Evolutionary conservation across 164 flowering plant genomes (phyloP).

Genomic region (Vitis amurensis): DNA sequence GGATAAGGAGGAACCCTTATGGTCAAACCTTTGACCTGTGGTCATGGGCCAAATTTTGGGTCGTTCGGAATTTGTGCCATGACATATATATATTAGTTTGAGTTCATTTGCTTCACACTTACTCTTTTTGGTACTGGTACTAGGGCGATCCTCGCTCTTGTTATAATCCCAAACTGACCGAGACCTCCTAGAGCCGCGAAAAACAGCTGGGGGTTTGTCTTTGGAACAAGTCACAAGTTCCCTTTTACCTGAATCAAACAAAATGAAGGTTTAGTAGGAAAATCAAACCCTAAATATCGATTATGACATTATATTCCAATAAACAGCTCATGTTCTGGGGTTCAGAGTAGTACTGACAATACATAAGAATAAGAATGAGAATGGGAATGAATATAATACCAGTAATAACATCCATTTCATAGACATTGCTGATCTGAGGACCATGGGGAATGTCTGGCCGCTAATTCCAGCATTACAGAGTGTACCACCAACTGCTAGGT

Average conservation of each 20-base stretch:
- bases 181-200: conserved; percentile 81
- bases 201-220: conserved; percentile 68
- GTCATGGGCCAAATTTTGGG: no score
- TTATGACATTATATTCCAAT: no score
- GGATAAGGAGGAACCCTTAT: no score
- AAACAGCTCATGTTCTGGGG: no score
- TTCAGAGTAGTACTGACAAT: no score
- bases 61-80: no score
- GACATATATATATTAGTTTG: no score
- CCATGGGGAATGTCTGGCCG: conserved; percentile 76
- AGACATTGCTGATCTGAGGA: conserved; percentile 85
- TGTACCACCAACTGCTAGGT: conserved; percentile 88
- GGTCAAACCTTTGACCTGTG: no score
- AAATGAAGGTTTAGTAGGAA: neutral
- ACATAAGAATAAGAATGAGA: no score
- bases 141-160: conserved; percentile 75
- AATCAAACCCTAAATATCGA: neutral
- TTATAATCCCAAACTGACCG: conserved; percentile 93
- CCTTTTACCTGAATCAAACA: conserved; percentile 57
- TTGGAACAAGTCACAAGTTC: conserved; percentile 66
- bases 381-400: conserved; percentile 28
- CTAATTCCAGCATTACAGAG: conserved; percentile 88
- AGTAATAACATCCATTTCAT: conserved; percentile 78
- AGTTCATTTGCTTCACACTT: conserved; percentile 2
- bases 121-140: conserved; percentile 75